These are phyloP conservation scores for Candida germanica DNA, from an alignment of 805 yeast species.

Conservation along the genomic window DNA sequence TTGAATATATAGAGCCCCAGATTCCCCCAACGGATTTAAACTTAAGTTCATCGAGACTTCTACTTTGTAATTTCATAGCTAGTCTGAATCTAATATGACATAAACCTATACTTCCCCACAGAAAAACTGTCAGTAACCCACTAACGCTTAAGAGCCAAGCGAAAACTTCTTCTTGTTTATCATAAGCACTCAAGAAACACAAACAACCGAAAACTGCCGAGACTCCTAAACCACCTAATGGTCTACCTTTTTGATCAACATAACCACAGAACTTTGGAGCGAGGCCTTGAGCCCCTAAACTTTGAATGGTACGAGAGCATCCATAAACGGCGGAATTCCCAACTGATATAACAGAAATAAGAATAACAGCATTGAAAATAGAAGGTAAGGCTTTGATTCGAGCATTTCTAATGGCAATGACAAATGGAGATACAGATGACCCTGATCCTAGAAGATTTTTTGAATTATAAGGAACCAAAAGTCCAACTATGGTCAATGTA, in stretches of 20 bases:
- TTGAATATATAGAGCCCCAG: conserved; percentile 35
- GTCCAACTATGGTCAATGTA: conserved; percentile 33
- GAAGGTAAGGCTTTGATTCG: conserved; percentile 67
- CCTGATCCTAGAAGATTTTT: conserved; percentile 40
- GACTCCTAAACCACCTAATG: conserved; percentile 34
- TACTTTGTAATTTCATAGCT: conserved; percentile 33
- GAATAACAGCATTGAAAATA: conserved; percentile 70
- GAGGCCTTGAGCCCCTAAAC: conserved; percentile 68
- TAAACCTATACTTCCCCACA: conserved; percentile 40
- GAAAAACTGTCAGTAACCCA: conserved; percentile 40
- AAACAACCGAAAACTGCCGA: conserved; percentile 35
- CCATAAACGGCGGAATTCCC: conserved; percentile 75
- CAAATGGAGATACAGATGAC: conserved; percentile 71
- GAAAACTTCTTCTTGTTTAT: conserved; percentile 31
- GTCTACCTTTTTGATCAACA: conserved; percentile 42
- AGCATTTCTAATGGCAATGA: conserved; percentile 61
- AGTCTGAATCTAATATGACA: conserved; percentile 41
- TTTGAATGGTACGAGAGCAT: conserved; percentile 66
- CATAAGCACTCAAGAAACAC: conserved; percentile 35
- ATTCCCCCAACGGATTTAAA: conserved; percentile 35
- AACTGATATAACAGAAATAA: conserved; percentile 70
- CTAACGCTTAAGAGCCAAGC: conserved; percentile 41
- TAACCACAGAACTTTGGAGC: conserved; percentile 50
- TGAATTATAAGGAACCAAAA: conserved; percentile 50
- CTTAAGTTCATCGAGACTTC: conserved; percentile 31